These are phyloP conservation scores for Lyophyllum shimeji DNA, from an alignment of 768 basidiomycete genomes.

Conservation along the genomic window DNA sequence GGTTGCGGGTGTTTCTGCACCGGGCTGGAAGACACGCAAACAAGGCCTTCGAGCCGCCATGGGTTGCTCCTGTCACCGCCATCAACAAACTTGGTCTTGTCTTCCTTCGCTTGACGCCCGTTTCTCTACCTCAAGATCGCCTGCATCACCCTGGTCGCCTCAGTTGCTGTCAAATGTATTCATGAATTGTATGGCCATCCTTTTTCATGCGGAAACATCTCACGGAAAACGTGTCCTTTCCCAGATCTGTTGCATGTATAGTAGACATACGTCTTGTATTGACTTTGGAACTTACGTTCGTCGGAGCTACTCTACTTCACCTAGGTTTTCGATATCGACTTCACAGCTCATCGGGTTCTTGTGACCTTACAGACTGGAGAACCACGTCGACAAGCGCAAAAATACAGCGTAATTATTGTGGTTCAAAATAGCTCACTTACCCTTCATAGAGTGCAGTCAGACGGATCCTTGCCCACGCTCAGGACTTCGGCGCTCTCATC, in stretches of 20 bases:
- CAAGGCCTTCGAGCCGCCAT: slow-evolving; percentile 18
- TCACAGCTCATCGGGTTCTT: too few species aligned
- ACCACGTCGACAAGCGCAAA: too few species aligned
- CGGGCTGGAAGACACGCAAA: slow-evolving; percentile 23
- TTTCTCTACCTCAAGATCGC: neutral
- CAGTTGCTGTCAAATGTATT: neutral
- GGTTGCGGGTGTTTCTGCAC: slow-evolving; percentile 70
- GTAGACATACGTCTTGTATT: too few species aligned
- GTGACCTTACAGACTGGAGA: too few species aligned
- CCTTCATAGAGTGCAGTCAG: too few species aligned
- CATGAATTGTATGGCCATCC: neutral
- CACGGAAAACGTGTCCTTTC: neutral
- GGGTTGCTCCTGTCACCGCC: slow-evolving; percentile 15
- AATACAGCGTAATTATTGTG: too few species aligned
- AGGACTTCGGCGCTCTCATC: too few species aligned
- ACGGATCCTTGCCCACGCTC: too few species aligned
- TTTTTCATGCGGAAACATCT: neutral
- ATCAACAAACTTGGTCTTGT: slow-evolving; percentile 3
- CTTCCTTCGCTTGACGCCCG: slow-evolving; percentile 5
- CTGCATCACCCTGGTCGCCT: neutral
- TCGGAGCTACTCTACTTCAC: too few species aligned
- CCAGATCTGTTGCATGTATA: neutral
- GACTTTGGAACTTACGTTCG: too few species aligned
- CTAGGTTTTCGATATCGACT: too few species aligned
- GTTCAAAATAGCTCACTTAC: too few species aligned